Evolutionary conservation across 805 yeast genomes (phyloP).

Genomic region (Spathaspora passalidarum): DNA sequence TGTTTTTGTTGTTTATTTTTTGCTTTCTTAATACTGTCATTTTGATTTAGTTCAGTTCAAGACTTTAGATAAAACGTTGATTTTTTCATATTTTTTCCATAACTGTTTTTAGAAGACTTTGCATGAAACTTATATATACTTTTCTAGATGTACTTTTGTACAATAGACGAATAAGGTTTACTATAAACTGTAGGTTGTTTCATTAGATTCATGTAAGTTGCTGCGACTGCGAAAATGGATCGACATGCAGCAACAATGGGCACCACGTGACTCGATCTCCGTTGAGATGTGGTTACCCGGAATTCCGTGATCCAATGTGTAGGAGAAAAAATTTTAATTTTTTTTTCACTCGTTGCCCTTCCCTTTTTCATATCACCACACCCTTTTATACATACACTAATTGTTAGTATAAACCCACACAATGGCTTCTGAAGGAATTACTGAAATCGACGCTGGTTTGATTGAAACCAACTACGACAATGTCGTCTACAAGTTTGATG

Average conservation of each 20-base stretch:
- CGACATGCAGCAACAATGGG: no score
- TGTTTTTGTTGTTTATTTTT: not conserved
- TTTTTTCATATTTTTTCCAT: constrained; percentile 2
- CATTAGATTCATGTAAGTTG: not conserved
- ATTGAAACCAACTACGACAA: constrained; percentile 97
- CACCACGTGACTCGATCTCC: not conserved
- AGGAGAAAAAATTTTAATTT: not conserved
- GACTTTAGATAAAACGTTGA: not conserved
- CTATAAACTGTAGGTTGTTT: no score
- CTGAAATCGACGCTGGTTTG: constrained; percentile 76
- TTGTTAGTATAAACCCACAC: not conserved
- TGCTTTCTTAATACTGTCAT: not conserved
- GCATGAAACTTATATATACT: not conserved
- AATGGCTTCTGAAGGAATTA: constrained; percentile 59
- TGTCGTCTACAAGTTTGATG: constrained; percentile 70
- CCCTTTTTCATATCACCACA: not conserved
- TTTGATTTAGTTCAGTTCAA: not conserved
- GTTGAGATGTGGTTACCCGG: constrained; percentile 1
- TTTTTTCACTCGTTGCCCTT: not conserved
- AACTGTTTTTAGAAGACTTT: not conserved
- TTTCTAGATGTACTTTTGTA: not conserved
- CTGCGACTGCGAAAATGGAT: not conserved
- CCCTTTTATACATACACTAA: not conserved
- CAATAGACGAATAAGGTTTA: not conserved
- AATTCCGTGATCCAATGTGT: not conserved